These are phyloP conservation scores for Candida ulmi DNA, from an alignment of 805 yeast genomes.

Conservation along the genomic window DNA sequence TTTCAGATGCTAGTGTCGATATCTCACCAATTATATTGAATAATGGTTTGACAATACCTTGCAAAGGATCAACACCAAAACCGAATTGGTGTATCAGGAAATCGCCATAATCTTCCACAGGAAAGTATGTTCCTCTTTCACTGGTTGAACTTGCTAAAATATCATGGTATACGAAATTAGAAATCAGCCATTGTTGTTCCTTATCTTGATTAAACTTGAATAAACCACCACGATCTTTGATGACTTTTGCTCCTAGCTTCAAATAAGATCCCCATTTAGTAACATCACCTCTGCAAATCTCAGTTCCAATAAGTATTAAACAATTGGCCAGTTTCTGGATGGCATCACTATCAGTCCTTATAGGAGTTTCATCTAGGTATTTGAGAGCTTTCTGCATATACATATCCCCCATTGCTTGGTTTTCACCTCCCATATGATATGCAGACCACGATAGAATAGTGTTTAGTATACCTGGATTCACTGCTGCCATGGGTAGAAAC, in stretches of 20 bases:
- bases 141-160: constrained; percentile 57
- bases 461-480: constrained; percentile 42
- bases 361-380: constrained; percentile 32
- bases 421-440: constrained; percentile 29
- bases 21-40: constrained; percentile 65
- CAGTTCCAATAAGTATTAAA: constrained; percentile 69
- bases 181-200: constrained; percentile 64
- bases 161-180: constrained; percentile 80
- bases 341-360: constrained; percentile 17
- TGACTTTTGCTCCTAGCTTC: constrained; percentile 58
- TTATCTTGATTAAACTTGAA: constrained; percentile 42
- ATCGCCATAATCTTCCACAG: constrained; percentile 51
- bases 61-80: constrained; percentile 58
- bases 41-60: constrained; percentile 69
- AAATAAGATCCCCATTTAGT: constrained; percentile 66
- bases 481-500: constrained; percentile 47
- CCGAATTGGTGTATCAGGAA: constrained; percentile 21
- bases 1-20: constrained; percentile 50
- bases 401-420: constrained; percentile 38
- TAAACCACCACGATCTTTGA: constrained; percentile 59
- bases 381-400: constrained; percentile 43
- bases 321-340: constrained; percentile 53
- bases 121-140: constrained; percentile 61
- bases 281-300: constrained; percentile 79
- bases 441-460: constrained; percentile 57